phyloP scores from a whole-genome alignment of 331 rosid species.

The Quercus tomentella region DNA sequence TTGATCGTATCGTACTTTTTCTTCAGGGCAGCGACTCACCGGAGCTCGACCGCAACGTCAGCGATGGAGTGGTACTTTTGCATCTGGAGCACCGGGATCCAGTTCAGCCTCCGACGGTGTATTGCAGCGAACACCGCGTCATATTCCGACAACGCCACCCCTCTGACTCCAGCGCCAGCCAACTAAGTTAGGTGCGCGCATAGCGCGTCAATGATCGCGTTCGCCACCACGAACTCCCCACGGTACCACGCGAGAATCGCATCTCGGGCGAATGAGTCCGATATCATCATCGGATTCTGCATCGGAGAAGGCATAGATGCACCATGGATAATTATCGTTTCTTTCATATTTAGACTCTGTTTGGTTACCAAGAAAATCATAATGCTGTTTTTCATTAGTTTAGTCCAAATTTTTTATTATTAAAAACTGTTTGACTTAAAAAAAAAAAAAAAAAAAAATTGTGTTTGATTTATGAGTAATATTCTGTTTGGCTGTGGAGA shows the following conservation, averaged over 20 bases:
- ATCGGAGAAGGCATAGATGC: neutral
- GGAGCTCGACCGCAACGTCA: constrained; percentile 71
- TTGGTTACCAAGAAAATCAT: no score
- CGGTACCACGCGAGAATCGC: constrained; percentile 80
- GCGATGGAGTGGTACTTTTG: constrained; percentile 91
- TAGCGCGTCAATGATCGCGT: constrained; percentile 82
- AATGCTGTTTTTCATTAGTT: no score
- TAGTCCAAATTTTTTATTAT: no score
- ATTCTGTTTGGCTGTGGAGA: no score
- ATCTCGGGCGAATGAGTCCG: constrained; percentile 68
- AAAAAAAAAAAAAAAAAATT: no score
- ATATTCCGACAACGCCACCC: constrained; percentile 28
- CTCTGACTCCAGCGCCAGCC: constrained; percentile 9
- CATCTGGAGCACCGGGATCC: constrained; percentile 97
- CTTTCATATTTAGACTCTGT: no score
- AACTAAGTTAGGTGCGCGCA: constrained; percentile 62
- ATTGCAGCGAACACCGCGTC: constrained; percentile 53
- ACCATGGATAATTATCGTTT: no score
- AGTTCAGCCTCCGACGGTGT: constrained; percentile 74
- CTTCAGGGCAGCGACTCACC: constrained; percentile 24
- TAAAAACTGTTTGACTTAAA: no score
- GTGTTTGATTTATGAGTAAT: no score
- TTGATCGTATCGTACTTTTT: constrained; percentile 2
- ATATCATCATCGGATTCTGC: constrained; percentile 44
- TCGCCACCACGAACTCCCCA: constrained; percentile 91